Base-by-base conservation (phyloP, 2,329 filamentous ascomycete species). In the Leptographium radiaticola region DNA sequence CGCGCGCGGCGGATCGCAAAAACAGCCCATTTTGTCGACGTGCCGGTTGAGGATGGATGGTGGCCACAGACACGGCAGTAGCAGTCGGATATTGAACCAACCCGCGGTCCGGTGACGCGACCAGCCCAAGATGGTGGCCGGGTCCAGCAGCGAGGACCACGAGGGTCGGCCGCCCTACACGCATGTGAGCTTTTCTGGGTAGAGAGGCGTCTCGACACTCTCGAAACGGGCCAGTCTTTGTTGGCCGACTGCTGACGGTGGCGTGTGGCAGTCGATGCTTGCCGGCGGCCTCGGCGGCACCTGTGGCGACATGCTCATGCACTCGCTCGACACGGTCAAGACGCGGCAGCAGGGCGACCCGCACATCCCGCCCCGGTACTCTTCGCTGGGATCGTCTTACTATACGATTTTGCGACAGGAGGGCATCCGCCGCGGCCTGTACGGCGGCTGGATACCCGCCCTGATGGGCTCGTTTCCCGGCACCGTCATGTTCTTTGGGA, bases 321-420 rank as follows among this genome's bases (percentile, higher is more conserved):
- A 98, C 72, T 97, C 91, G 47, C 79, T 98, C 64, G 93, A 98
- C 69, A 98, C 93, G 1, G 93, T 98, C 63, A 98, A 98, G 72
- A 98, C 93, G 48, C 81, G 93, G 62, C 94, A 98, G 68, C 93
- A 98, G 70, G 93, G 91, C 64, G 93, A 97, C 65, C 90, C 91
- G 46, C 86, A 93, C 66, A 79, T 95, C 57, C 93, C 93, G 25
- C 86, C 93, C 1, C 95, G 87, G 70, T 98, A 98, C 71, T 85
- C 86, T 12, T 91, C 89, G 16, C 83, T 97, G 68, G 87, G 86
- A 42, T 87, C 86, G 55, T 93, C 91, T 5, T 98, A 97, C 71
- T 80, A 86, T 65, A 97, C 86, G 43, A 98, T 98, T 65, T 86
- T 87, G 70, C 81, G 89, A 54, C 90, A 98, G 66, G 93, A 98